Evolutionary conservation across 1,139 yeast species (phyloP), one percentile per base, ranked within the genome.

Genomic region (Protomyces gravidus): DNA sequence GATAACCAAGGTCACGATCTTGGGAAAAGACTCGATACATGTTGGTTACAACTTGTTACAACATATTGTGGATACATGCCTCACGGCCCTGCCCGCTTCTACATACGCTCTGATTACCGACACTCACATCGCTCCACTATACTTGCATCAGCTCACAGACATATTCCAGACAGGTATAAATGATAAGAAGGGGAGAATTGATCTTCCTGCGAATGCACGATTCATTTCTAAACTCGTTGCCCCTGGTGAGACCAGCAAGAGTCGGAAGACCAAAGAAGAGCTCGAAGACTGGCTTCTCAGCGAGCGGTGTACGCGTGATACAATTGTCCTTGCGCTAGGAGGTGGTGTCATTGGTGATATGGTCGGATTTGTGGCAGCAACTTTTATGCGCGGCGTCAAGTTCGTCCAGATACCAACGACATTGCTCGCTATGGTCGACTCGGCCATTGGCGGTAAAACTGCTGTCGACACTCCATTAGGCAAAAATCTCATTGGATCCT

Each of bases 321-420:
- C 97, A 2, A 90, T 94, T 26, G 84, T 94, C 62, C 74, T 94
- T 61, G 99, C 99, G 3, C 82, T 94, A 63, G 59, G 62, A 5
- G 99, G 99, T 65, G 99, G 99, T 67, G 95, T 94, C 58, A 90
- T 94, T 73, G 99, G 99, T 61, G 99, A 94, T 70, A 92, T 94
- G 98, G 88, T 92, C 68, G 99, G 99, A 3, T 94, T 84, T 71
- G 97, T 92, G 53, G 98, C 98, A 19, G 95, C 98, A 28, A 92
- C 98, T 3, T 94, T 92, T 72, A 94, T 94, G 99, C 82, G 99
- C 72, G 99, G 99, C 59, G 96, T 94, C 17, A 80, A 96, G 65
- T 88, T 89, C 63, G 84, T 89, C 47, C 99, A 94, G 73, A 80
- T 94, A 40, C 99, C 99, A 55, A 92, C 98, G 3, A 86, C 95